phyloP scores from a whole-genome alignment of 1,139 yeast species.

The Fermentozyma sake region DNA sequence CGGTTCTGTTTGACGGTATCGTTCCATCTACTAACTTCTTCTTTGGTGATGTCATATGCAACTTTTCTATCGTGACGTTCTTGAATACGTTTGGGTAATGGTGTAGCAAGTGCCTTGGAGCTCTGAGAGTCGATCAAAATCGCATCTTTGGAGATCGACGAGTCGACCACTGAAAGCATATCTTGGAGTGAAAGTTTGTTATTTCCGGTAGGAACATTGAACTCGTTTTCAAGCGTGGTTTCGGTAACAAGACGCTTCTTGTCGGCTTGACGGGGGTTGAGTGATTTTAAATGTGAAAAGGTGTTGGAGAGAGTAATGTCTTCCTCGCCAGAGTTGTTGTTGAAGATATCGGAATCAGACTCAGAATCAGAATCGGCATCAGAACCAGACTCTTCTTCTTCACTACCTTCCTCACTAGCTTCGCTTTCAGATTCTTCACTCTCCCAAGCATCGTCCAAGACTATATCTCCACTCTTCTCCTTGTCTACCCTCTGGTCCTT shows the following conservation, averaged over 20 bases:
- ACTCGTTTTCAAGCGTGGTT: conserved; percentile 66
- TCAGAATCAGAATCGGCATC: conserved; percentile 17
- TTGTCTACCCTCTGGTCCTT: conserved; percentile 36
- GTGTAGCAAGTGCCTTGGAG: conserved; percentile 61
- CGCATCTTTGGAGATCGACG: conserved; percentile 43
- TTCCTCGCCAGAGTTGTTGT: conserved; percentile 18
- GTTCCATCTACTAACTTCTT: conserved; percentile 85
- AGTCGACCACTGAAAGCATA: conserved; percentile 64
- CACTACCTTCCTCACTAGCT: conserved; percentile 10
- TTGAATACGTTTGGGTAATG: conserved; percentile 82
- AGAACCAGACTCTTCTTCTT: conserved; percentile 9
- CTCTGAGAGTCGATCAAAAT: conserved; percentile 41
- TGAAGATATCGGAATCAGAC: conserved; percentile 18
- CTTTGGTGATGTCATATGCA: conserved; percentile 84
- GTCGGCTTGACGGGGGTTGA: conserved; percentile 29
- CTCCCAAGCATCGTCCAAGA: conserved; percentile 42
- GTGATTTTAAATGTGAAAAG: conserved; percentile 24
- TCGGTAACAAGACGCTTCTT: conserved; percentile 45
- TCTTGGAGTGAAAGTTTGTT: conserved; percentile 64
- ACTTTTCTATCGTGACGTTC: conserved; percentile 83
- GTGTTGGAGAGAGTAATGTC: conserved; percentile 32
- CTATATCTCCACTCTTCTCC: conserved; percentile 25
- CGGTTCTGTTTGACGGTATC: conserved; percentile 77
- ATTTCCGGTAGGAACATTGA: conserved; percentile 57
- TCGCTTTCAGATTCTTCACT: conserved; percentile 18